A percentile compares a stretch with the other conserved stretches of the same genome.
Conservation (phyloP, 805 yeast genomes). For the Yarrowia deformans region DNA sequence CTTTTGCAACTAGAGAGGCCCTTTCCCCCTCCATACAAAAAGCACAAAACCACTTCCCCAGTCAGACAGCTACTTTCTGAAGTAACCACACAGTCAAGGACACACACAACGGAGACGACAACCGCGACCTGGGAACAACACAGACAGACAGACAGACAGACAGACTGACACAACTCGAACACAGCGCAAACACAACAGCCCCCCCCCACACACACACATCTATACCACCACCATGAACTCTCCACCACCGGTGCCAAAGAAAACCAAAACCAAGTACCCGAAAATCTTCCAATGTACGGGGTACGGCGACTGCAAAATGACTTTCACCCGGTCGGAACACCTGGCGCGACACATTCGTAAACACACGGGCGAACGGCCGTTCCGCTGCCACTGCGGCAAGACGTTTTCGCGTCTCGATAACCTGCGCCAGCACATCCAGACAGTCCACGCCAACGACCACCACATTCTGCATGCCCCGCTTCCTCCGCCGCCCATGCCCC, state of each 20-base stretch:
- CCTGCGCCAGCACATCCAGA: slow-evolving; percentile 87
- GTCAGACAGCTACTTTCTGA: neutral
- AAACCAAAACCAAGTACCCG: slow-evolving; percentile 49
- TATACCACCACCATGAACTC: slow-evolving; percentile 15
- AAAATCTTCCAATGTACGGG: slow-evolving; percentile 83
- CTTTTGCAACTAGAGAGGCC: neutral
- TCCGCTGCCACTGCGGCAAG: slow-evolving; percentile 79
- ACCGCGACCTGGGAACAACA: neutral
- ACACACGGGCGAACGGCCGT: slow-evolving; percentile 95
- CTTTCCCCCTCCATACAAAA: neutral
- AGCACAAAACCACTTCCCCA: slow-evolving; percentile 1
- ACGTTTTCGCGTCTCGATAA: slow-evolving; percentile 86
- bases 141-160: neutral
- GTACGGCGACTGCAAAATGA: slow-evolving; percentile 84
- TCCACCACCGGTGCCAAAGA: slow-evolving; percentile 41
- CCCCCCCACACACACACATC: neutral
- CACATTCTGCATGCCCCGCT: slow-evolving; percentile 46
- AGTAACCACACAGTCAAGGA: neutral
- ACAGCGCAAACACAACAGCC: neutral
- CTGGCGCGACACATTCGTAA: slow-evolving; percentile 90
- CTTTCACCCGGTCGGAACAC: slow-evolving; percentile 90
- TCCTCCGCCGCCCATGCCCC: slow-evolving; percentile 42
- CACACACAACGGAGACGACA: neutral
- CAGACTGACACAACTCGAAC: neutral
- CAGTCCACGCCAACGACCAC: slow-evolving; percentile 69